Evolutionary conservation across 768 basidiomycete genomes (phyloP).

Genomic region (Amanita rimosa): DNA sequence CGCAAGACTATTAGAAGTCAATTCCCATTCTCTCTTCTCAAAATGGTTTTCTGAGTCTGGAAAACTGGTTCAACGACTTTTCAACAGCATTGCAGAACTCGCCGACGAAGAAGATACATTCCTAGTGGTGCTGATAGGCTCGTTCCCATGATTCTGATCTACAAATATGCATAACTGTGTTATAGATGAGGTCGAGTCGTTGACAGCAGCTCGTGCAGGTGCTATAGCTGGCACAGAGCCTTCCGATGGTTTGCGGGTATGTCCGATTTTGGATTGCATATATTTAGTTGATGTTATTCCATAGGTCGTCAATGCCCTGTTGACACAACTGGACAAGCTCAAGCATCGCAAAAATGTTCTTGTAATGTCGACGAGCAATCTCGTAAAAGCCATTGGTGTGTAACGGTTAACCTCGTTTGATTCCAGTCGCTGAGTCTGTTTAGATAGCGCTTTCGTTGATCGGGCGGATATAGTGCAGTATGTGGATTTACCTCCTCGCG

Average conservation of each 20-base stretch:
- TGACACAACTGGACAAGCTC: constrained; percentile 94
- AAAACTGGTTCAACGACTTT: constrained; percentile 91
- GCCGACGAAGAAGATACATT: constrained; percentile 88
- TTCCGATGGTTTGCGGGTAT: constrained; percentile 81
- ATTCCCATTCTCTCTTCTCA: constrained; percentile 95
- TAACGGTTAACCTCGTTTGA: not conserved
- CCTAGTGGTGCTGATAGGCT: constrained; percentile 90
- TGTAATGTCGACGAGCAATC: constrained; percentile 94
- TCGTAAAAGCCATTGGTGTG: constrained; percentile 86
- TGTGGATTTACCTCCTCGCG: constrained; percentile 80
- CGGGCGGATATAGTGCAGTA: constrained; percentile 96
- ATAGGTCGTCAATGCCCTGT: constrained; percentile 93
- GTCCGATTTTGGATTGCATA: constrained; percentile 11
- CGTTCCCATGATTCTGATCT: not conserved
- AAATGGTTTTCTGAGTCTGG: constrained; percentile 99
- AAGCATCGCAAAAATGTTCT: constrained; percentile 89
- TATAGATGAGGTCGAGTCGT: constrained; percentile 89
- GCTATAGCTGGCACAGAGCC: constrained; percentile 96
- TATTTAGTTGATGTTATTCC: not conserved
- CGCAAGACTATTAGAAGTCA: constrained; percentile 89
- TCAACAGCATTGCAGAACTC: constrained; percentile 80
- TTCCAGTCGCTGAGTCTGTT: not conserved
- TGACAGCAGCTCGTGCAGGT: constrained; percentile 90
- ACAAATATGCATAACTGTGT: not conserved
- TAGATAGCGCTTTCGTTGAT: constrained; percentile 93